Evolutionary conservation across 2,329 filamentous ascomycete genomes (phyloP), one percentile per base, ranked within the genome.

Genomic region (Xylariaceae sp.): DNA sequence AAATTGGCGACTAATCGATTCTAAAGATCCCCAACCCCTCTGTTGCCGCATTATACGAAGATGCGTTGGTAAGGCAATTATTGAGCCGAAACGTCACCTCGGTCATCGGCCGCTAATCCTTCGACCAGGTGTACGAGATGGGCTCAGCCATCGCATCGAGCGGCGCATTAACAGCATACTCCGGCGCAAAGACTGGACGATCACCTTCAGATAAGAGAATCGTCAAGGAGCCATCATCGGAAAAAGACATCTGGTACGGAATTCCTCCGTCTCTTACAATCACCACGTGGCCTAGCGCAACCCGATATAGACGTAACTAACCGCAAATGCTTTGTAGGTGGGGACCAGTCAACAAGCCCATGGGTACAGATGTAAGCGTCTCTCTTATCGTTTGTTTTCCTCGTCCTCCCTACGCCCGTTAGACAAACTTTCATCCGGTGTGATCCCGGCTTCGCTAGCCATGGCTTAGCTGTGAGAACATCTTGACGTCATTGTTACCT

Each of bases 321-420:
- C 69, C 60, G 44, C 32, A 20, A 29, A 55, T 53, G 43, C 48
- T 62, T 52, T 59, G 50, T 57, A 81, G 79, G 79, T 98, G 95
- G 95, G 95, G 95, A 71, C 93, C 95, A 54, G 95, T 99, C 67
- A 99, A 99, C 85, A 98, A 98, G 86, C 90, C 93, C 73, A 99
- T 99, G 95, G 88, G 86, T 67, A 86, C 92, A 69, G 93, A 98
- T 77, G 95, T 98, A 89, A 87, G 90, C 48, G 37, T 20, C 20
- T 48, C 26, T 53, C 52, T 48, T 51, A 40, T 53, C 57, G 47
- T 51, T 41, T 58, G 50, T 50, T 57, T 63, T 44, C 48, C 40
- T 40, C 40, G 7, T 49, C 19, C 10, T 48, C 50, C 18, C 7
- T 29, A 19, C 50, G 12, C 43, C 16, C 49, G 20, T 50, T 23